Percentiles rank a stretch among this genome's conserved stretches.
These are phyloP conservation scores for Trichoderma koningiopsis DNA, from an alignment of 2,329 filamentous ascomycete species.

Conservation along the genomic window DNA sequence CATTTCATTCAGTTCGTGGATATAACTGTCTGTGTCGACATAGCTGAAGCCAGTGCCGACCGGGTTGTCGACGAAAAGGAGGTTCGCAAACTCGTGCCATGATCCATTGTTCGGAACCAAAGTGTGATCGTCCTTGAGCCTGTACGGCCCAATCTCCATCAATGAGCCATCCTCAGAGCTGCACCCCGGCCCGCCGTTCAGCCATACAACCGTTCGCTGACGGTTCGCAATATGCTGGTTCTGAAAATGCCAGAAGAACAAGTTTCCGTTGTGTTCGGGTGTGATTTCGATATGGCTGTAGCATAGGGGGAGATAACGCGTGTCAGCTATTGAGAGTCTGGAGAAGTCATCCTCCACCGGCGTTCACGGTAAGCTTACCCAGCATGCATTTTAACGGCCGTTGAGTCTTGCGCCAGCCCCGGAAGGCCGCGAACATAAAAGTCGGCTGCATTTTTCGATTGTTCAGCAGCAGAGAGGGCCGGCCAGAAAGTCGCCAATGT, in stretches of 20 bases:
- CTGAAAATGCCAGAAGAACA: slow-evolving; percentile 99
- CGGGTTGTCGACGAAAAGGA: slow-evolving; percentile 96
- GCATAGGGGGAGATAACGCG: slow-evolving; percentile 23
- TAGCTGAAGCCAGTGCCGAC: slow-evolving; percentile 97
- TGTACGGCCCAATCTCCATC: slow-evolving; percentile 95
- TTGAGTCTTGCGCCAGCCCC: slow-evolving; percentile 71
- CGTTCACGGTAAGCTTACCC: slow-evolving; percentile 62
- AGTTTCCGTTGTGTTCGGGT: slow-evolving; percentile 81
- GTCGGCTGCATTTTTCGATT: slow-evolving; percentile 58
- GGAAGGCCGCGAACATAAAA: slow-evolving; percentile 88
- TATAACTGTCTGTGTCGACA: slow-evolving; percentile 83
- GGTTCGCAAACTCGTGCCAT: slow-evolving; percentile 97
- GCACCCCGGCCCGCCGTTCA: slow-evolving; percentile 95
- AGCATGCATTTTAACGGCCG: slow-evolving; percentile 94
- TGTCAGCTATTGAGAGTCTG: slow-evolving; percentile 31
- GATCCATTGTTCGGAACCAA: slow-evolving; percentile 87
- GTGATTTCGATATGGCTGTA: slow-evolving; percentile 87
- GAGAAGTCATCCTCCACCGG: neutral
- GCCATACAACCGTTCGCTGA: slow-evolving; percentile 90
- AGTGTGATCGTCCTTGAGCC: slow-evolving; percentile 72
- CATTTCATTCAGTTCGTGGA: slow-evolving; percentile 87
- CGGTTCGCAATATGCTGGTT: slow-evolving; percentile 93
- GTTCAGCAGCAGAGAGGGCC: slow-evolving; percentile 37
- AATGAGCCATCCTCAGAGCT: slow-evolving; percentile 95
- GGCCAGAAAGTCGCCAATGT: slow-evolving; percentile 48